A percentile compares a stretch with the other conserved stretches of the same genome.
Conservation (phyloP, 2,329 filamentous ascomycete species). For the Cladosporium sp. region DNA sequence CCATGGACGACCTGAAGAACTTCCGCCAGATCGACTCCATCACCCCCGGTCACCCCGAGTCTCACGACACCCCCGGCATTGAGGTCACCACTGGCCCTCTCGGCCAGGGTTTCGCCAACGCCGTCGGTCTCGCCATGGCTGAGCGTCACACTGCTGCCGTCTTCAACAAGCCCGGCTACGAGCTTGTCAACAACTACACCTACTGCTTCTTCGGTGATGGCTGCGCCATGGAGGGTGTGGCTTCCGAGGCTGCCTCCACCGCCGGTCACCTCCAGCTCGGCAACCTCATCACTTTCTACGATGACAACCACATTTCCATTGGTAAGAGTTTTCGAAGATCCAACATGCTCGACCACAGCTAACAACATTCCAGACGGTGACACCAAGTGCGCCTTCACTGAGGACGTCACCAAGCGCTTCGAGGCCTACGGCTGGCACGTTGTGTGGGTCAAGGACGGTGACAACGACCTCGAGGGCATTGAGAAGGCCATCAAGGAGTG, state of each 20-base stretch:
- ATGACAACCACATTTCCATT: conserved; percentile 96
- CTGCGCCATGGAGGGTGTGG: conserved; percentile 97
- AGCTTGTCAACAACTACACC: conserved; percentile 93
- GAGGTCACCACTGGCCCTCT: conserved; percentile 98
- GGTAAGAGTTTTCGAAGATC: conserved; percentile 43
- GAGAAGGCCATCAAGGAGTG: conserved; percentile 82
- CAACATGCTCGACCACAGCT: conserved; percentile 6
- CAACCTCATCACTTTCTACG: conserved; percentile 94
- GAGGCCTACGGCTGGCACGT: conserved; percentile 97
- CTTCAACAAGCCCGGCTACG: conserved; percentile 96
- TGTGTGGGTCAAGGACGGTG: conserved; percentile 77
- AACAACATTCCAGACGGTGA: conserved; percentile 65
- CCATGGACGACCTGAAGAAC: conserved; percentile 86
- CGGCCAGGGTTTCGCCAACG: conserved; percentile 94
- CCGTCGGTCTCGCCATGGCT: conserved; percentile 95
- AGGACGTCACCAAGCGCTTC: conserved; percentile 92
- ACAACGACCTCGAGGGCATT: conserved; percentile 81
- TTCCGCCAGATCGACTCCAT: conserved; percentile 83
- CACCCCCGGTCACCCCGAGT: conserved; percentile 93
- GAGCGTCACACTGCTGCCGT: conserved; percentile 84
- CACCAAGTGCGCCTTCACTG: conserved; percentile 93
- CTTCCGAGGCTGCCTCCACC: conserved; percentile 83
- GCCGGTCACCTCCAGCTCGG: conserved; percentile 96
- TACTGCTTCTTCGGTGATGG: conserved; percentile 97
- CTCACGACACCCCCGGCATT: conserved; percentile 92